These are phyloP conservation scores for Smithsoniella earleae DNA, from an alignment of 163 green algal genomes.

Conservation along the genomic window DNA sequence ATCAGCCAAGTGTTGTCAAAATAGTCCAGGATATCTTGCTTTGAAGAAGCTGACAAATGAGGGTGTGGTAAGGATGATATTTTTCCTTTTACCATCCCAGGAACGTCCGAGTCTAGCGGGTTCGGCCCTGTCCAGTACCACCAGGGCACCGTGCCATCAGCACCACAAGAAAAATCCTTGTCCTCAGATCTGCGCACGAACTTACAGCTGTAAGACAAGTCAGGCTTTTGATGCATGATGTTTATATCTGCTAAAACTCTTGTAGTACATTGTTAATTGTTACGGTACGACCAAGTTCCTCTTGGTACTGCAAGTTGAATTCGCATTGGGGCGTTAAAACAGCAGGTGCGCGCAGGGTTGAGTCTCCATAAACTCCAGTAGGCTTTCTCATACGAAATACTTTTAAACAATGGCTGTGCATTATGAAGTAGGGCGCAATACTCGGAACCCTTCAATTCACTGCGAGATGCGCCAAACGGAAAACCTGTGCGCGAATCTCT, in stretches of 20 bases:
- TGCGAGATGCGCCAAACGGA: too few species aligned
- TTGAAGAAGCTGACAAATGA: constrained; percentile 39
- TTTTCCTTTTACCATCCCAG: constrained; percentile 40
- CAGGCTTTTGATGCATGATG: neutral
- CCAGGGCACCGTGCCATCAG: constrained; percentile 30
- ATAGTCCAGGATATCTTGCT: constrained; percentile 57
- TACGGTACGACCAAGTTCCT: neutral
- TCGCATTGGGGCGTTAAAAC: too few species aligned
- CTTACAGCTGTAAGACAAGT: too few species aligned
- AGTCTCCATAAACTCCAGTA: too few species aligned
- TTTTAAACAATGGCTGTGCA: too few species aligned
- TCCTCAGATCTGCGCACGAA: neutral
- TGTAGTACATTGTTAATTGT: neutral
- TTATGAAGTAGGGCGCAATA: too few species aligned
- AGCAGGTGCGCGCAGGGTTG: too few species aligned
- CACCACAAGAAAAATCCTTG: neutral
- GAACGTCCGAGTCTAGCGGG: neutral
- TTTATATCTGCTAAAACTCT: neutral
- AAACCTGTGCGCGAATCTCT: too few species aligned
- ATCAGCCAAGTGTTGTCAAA: constrained; percentile 66
- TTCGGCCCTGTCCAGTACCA: constrained; percentile 42
- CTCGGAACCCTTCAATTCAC: too few species aligned
- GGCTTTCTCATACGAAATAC: too few species aligned
- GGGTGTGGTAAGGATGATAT: constrained; percentile 53
- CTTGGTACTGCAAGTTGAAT: too few species aligned